phyloP scores from a whole-genome alignment of 768 basidiomycete genomes.

The Tricholoma bakamatsutake region DNA sequence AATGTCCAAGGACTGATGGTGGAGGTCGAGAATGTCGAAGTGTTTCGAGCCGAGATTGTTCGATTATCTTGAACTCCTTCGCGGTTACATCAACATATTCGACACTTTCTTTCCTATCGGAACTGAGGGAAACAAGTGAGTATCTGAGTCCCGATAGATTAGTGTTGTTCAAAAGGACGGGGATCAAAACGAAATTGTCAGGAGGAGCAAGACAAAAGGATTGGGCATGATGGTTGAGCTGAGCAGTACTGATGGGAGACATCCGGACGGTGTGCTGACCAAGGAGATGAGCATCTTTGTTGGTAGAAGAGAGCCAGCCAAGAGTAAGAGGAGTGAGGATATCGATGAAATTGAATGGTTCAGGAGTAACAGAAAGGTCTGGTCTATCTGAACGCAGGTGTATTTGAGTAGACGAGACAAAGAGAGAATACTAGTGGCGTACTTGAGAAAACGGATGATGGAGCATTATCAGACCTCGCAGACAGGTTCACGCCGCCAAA shows the following conservation, averaged over 20 bases:
- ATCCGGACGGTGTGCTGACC: conserved; percentile 91
- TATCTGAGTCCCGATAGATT: conserved; percentile 67
- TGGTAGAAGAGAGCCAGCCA: conserved; percentile 37
- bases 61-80: conserved; percentile 65
- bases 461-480: background rate
- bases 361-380: conserved; percentile 37
- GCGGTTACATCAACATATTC: conserved; percentile 51
- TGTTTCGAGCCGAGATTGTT: conserved; percentile 49
- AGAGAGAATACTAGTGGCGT: conserved; percentile 6
- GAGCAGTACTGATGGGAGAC: conserved; percentile 91
- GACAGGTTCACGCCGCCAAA: conserved; percentile 63
- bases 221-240: conserved; percentile 70
- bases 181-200: conserved; percentile 57
- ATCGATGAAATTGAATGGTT: conserved; percentile 43
- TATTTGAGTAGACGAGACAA: background rate
- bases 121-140: conserved; percentile 60
- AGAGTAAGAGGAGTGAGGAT: conserved; percentile 45
- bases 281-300: conserved; percentile 55
- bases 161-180: conserved; percentile 88
- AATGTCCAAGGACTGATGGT: conserved; percentile 21
- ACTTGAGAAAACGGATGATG: conserved; percentile 24
- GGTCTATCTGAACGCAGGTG: conserved; percentile 19
- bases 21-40: conserved; percentile 40
- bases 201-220: conserved; percentile 67
- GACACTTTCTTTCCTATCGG: conserved; percentile 37